Conservation (phyloP, 768 basidiomycete species). For the Tephrocybe sp. region DNA sequence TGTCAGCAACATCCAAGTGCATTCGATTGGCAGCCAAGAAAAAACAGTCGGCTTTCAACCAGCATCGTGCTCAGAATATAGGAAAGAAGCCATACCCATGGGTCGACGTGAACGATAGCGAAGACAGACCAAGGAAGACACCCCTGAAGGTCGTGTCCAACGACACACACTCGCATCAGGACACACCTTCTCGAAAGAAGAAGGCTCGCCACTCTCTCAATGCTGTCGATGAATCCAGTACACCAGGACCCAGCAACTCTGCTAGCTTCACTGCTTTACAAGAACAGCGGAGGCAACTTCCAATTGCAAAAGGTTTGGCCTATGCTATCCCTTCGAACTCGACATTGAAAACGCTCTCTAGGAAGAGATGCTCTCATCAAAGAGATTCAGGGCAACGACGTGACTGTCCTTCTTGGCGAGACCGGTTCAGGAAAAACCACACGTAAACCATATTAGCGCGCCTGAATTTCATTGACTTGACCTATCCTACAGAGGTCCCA, state of each 20-base stretch:
- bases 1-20: conserved; percentile 1
- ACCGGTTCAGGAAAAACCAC: conserved; percentile 99
- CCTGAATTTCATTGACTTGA: not conserved
- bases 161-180: conserved; percentile 19
- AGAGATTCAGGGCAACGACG: conserved; percentile 75
- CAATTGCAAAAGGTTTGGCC: conserved; percentile 72
- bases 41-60: not conserved
- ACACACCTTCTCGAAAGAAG: conserved; percentile 28
- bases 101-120: conserved; percentile 43
- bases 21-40: conserved; percentile 9
- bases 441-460: conserved; percentile 41
- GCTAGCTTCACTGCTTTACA: conserved; percentile 38
- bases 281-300: conserved; percentile 69
- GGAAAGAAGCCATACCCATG: conserved; percentile 28
- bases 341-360: conserved; percentile 23
- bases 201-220: conserved; percentile 26
- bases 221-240: conserved; percentile 7
- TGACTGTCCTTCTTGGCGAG: conserved; percentile 90
- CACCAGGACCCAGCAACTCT: conserved; percentile 26
- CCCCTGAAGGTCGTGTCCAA: conserved; percentile 29
- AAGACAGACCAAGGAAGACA: conserved; percentile 27
- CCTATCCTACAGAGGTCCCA: conserved; percentile 73
- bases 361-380: conserved; percentile 75
- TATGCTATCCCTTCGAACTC: not conserved
- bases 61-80: conserved; percentile 1